phyloP scores from a whole-genome alignment of 148 eudicot genomes.

The Camellia sinensis region DNA sequence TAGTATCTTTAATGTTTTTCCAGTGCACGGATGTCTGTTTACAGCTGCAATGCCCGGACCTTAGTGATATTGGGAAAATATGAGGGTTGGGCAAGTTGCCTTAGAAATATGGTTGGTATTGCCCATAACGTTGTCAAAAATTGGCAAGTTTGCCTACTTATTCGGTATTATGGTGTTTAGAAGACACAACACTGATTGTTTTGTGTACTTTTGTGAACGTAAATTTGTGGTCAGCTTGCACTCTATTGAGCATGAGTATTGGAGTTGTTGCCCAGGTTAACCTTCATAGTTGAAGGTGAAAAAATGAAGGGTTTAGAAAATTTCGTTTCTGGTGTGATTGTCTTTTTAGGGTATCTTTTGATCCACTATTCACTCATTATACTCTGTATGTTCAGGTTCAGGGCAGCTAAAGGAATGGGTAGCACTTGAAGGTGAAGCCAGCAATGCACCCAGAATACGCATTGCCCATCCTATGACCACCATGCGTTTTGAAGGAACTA shows the following conservation, averaged over 20 bases:
- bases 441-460: constrained; percentile 61
- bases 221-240: background rate
- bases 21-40: background rate
- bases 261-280: no score
- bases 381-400: constrained; percentile 33
- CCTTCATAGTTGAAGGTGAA: background rate
- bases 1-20: background rate
- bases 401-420: constrained; percentile 75
- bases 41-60: background rate
- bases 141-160: background rate
- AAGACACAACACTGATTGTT: background rate
- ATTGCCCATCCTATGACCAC: constrained; percentile 48
- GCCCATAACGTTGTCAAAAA: background rate
- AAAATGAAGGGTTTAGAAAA: background rate
- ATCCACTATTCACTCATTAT: background rate
- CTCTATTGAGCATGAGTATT: background rate
- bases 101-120: background rate
- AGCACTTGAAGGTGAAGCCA: constrained; percentile 54
- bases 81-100: background rate
- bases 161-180: background rate
- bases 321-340: background rate
- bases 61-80: background rate
- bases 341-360: background rate
- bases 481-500: constrained; percentile 51
- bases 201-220: background rate